Base-by-base conservation (phyloP, 331 rosid genomes). In the Saraca asoca region DNA sequence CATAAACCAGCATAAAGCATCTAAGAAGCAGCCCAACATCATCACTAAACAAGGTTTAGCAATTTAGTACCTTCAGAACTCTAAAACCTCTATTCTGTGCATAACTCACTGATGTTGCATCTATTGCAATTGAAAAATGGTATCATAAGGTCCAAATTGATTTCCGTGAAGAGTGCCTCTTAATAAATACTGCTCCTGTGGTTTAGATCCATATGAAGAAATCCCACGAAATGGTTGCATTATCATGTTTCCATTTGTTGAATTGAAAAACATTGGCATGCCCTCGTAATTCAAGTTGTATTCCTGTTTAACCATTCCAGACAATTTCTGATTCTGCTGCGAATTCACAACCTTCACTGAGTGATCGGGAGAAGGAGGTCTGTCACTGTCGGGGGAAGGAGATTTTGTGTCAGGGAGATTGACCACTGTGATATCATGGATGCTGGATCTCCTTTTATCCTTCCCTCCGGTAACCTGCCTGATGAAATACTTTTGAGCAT, bases 391-490 rank as follows among this genome's bases (percentile, higher is more conserved):
- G 3, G 63, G 72, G 2, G 83, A 68, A 17, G 85, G 76, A 44
- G 87, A 63, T 62, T 79, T 77, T 3, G 74, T 62, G 12, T 88
- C 96, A 0, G 76, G 83, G 34, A 83, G 73, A 76, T 85, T 89
- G 68, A 83, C 85, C 60, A 86, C 78, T 12, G 98, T 91, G 81
- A 91, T 91, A 51, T 91, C 98, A 75, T 91, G 98, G 69, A 91
- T 91, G 75, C 98, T 91, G 3, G 96, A 88, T 79, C 98, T 89
- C 65, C 96, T 73, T 87, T 91, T 89, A 49, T 89, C 98, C 51
- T 91, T 91, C 33, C 88, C 90, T 70, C 91, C 98, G 0, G 85
- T 58, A 35, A 74, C 73, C 62, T 87, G 96, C 77, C 98, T 66
- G 20, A 89, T 85, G 72, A 85, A 91, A 79, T 85, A 91, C 75